phyloP scores from a whole-genome alignment of 2,329 filamentous ascomycete species.

The Trichoderma citrinoviride region DNA sequence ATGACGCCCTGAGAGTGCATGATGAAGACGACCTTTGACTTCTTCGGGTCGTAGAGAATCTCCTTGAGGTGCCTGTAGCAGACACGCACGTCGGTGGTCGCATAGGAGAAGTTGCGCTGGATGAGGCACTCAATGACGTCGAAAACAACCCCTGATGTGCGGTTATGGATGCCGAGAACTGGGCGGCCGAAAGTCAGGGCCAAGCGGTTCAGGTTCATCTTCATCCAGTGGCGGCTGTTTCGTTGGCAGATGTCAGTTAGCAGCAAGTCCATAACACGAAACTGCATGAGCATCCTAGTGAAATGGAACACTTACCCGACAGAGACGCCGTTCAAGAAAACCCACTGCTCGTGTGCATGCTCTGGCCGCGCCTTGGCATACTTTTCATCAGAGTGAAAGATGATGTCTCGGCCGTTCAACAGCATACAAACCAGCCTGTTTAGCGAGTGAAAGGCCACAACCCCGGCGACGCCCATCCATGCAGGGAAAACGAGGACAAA shows the following conservation, averaged over 20 bases:
- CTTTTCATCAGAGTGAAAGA: conserved; percentile 52
- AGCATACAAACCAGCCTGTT: conserved; percentile 51
- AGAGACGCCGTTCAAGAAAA: conserved; percentile 75
- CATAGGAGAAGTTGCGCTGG: conserved; percentile 71
- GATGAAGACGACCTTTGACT: conserved; percentile 70
- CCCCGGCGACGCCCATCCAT: conserved; percentile 44
- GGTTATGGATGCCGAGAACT: conserved; percentile 72
- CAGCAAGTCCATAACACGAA: not conserved
- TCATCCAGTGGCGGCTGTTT: conserved; percentile 60
- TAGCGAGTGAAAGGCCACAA: conserved; percentile 46
- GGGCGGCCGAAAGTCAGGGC: conserved; percentile 70
- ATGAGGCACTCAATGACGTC: conserved; percentile 75
- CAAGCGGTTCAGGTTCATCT: conserved; percentile 67
- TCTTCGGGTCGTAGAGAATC: conserved; percentile 58
- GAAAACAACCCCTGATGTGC: conserved; percentile 70
- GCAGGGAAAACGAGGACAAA: conserved; percentile 47
- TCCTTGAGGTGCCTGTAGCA: conserved; percentile 63
- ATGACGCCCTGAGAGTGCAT: conserved; percentile 77
- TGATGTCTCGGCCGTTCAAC: conserved; percentile 50
- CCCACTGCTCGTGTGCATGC: conserved; percentile 67
- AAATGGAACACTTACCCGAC: conserved; percentile 49
- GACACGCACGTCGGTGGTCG: conserved; percentile 63
- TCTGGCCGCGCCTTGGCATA: conserved; percentile 49
- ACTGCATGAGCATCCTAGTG: not conserved
- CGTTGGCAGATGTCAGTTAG: not conserved